phyloP scores from a whole-genome alignment of 306 rosid species.

The Sechiopsis laciniata region DNA sequence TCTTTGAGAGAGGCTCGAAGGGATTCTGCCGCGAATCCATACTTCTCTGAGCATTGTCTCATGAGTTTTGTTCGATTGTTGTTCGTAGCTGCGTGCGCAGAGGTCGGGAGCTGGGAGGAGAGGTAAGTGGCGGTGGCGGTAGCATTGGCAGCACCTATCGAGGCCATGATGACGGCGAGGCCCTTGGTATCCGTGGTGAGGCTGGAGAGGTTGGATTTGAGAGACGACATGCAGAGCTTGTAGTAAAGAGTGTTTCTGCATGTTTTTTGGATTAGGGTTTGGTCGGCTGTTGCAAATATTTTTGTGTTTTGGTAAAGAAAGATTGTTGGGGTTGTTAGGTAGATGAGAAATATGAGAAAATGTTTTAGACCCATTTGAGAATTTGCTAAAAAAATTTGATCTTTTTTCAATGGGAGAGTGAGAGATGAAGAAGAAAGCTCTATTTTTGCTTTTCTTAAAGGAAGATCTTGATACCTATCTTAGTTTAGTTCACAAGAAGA shows the following conservation, averaged over 20 bases:
- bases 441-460: neutral
- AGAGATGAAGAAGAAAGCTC: neutral
- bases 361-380: constrained; percentile 22
- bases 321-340: neutral
- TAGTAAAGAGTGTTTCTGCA: constrained; percentile 71
- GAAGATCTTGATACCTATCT: constrained; percentile 20
- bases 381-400: constrained; percentile 32
- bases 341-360: constrained; percentile 31
- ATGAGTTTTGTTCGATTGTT: constrained; percentile 37
- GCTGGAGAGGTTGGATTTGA: constrained; percentile 60
- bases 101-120: constrained; percentile 45
- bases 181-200: constrained; percentile 59
- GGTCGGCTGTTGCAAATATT: constrained; percentile 36
- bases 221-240: constrained; percentile 58
- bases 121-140: constrained; percentile 64
- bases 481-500: constrained; percentile 36
- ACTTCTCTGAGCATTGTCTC: constrained; percentile 70
- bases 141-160: constrained; percentile 55
- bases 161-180: constrained; percentile 56
- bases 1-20: constrained; percentile 52
- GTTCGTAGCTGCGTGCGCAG: constrained; percentile 18
- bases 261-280: constrained; percentile 54
- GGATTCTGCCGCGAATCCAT: constrained; percentile 55
- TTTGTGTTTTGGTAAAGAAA: neutral
- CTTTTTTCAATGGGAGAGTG: constrained; percentile 15